Conservation (phyloP, 2,329 filamentous ascomycete species). For the Periglandula ipomoeae region DNA sequence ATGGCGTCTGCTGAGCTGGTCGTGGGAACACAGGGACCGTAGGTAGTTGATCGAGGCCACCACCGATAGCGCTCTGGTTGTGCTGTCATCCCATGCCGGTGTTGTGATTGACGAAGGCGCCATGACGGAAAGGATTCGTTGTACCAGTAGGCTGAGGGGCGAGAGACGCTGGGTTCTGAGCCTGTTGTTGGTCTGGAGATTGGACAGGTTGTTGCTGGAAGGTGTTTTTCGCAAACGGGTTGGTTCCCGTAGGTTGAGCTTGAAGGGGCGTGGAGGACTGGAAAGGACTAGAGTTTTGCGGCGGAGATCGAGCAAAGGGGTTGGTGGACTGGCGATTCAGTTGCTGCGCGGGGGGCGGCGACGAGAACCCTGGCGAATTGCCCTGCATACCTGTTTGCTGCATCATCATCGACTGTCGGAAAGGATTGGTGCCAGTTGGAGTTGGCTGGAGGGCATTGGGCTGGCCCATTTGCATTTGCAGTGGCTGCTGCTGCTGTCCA, state of each 20-base stretch:
- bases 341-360: slow-evolving; percentile 31
- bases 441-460: slow-evolving; percentile 32
- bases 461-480: slow-evolving; percentile 25
- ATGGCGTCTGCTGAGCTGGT: slow-evolving; percentile 55
- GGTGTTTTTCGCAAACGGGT: slow-evolving; percentile 46
- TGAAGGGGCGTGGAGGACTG: slow-evolving; percentile 30
- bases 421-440: slow-evolving; percentile 66
- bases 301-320: slow-evolving; percentile 66
- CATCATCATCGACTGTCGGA: slow-evolving; percentile 81
- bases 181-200: slow-evolving; percentile 36
- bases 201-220: slow-evolving; percentile 17
- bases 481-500: slow-evolving; percentile 14
- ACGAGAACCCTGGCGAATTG: slow-evolving; percentile 22
- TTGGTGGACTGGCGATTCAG: slow-evolving; percentile 65
- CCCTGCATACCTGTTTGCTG: slow-evolving; percentile 40
- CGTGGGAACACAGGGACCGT: slow-evolving; percentile 82
- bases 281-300: slow-evolving; percentile 26
- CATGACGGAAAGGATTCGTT: slow-evolving; percentile 92
- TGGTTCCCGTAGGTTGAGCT: slow-evolving; percentile 46
- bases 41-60: slow-evolving; percentile 66
- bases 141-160: slow-evolving; percentile 73
- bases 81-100: slow-evolving; percentile 87
- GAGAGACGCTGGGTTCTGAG: slow-evolving; percentile 33
- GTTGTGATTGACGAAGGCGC: slow-evolving; percentile 78
- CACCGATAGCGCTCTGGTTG: slow-evolving; percentile 68